Percentiles rank a stretch among this genome's conserved stretches.
Conservation (phyloP, 495 filamentous ascomycete genomes). For the Trichoderma virens region DNA sequence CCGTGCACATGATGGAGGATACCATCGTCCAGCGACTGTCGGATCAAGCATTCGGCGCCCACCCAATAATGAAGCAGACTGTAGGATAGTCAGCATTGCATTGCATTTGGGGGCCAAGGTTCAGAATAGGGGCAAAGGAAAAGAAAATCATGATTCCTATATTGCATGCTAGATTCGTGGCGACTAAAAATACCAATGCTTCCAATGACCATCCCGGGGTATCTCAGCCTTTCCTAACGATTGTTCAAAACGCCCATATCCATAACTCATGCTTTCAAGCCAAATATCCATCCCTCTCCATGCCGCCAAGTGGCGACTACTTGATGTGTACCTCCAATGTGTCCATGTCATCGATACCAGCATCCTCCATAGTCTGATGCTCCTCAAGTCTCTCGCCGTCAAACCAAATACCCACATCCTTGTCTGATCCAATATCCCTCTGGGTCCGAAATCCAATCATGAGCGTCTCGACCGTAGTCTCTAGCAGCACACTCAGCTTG, state of each 20-base stretch:
- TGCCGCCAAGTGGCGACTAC: not conserved
- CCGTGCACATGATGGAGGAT: not conserved
- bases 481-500: constrained; percentile 2
- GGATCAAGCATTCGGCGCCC: not conserved
- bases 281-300: not conserved
- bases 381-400: constrained; percentile 11
- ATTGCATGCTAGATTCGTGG: not conserved
- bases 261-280: not conserved
- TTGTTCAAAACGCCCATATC: not conserved
- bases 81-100: not conserved
- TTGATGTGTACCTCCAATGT: constrained; percentile 10
- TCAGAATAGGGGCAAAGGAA: too few species aligned
- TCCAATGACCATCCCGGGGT: not conserved
- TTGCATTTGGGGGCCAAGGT: not conserved
- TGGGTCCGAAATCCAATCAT: not conserved
- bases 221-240: not conserved
- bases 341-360: constrained; percentile 10
- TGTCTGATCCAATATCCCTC: not conserved
- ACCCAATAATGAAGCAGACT: not conserved
- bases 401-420: constrained; percentile 10
- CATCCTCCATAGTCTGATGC: constrained; percentile 9
- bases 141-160: not conserved
- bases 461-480: constrained; percentile 12
- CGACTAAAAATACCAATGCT: not conserved
- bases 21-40: not conserved